Base-by-base conservation (phyloP, 2,329 filamentous ascomycete genomes). In the Cadophora sp. region DNA sequence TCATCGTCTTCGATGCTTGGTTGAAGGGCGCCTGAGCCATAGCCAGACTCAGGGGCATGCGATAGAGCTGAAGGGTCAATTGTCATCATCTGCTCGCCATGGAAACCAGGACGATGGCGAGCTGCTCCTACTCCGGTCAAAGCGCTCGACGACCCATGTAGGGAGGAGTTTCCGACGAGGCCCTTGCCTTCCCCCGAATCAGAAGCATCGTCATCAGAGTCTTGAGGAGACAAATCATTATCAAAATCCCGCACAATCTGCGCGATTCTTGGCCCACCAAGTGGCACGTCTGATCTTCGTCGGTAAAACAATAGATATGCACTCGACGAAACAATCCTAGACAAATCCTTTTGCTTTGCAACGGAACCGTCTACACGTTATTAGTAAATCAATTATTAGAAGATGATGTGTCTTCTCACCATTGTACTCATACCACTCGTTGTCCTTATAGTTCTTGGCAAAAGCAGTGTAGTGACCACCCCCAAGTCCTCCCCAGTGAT, bases 261-360 rank as follows among this genome's bases (percentile, higher is more conserved):
- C 73, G 90, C 86, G 69, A 97, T 90, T 62, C 86, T 86, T 55
- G 90, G 85, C 29, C 94, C 94, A 67, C 96, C 96, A 72, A 99
- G 88, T 71, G 93, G 92, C 70, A 80, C 81, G 8, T 87, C 84
- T 5, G 93, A 93, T 71, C 93, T 91, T 67, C 96, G 92, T 50
- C 96, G 92, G 81, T 99, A 99, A 84, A 99, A 99, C 40, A 99
- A 85, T 12, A 99, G 86, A 80, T 99, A 99, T 0, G 96, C 96
- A 24, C 92, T 90, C 19, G 87, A 81, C 4, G 92, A 92, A 5
- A 97, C 87, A 9, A 93, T 87, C 31, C 83, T 83, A 40, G 86
- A 80, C 0, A 89, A 83, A 68, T 92, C 86, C 31, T 83, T 84
- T 7, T 86, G 84, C 73, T 85, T 85, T 40, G 85, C 87, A 22